Evolutionary conservation across 257 asterid species (phyloP).

Genomic region (Solanum virginianum): DNA sequence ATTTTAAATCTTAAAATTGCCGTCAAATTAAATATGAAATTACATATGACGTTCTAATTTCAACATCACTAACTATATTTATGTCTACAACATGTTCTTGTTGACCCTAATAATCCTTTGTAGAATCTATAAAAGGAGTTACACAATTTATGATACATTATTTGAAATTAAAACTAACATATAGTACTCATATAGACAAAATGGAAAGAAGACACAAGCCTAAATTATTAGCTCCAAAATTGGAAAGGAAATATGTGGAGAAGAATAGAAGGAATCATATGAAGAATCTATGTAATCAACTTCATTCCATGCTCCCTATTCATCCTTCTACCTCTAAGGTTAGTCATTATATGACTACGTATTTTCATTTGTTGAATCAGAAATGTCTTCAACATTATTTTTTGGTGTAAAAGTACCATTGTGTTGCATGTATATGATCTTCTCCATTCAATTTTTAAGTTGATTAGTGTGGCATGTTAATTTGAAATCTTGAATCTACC

Average conservation of each 20-base stretch:
- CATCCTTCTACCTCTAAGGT: neutral
- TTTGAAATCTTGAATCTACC: neutral
- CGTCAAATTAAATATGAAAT: neutral
- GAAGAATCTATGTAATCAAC: conserved; percentile 29
- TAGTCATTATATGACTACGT: neutral
- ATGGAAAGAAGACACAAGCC: neutral
- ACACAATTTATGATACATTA: neutral
- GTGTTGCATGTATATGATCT: neutral
- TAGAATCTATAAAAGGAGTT: neutral
- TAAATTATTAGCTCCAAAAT: conserved; percentile 13
- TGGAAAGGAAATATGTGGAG: conserved; percentile 43
- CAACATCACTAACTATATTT: neutral
- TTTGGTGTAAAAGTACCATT: neutral
- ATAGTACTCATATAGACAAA: neutral
- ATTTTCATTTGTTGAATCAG: neutral
- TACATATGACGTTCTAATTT: neutral
- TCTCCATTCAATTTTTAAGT: too few species aligned
- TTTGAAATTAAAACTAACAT: neutral
- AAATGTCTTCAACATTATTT: neutral
- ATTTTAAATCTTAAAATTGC: neutral
- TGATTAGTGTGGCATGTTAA: too few species aligned
- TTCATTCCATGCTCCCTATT: conserved; percentile 27
- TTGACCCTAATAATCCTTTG: neutral
- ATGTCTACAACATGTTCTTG: neutral
- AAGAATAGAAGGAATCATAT: conserved; percentile 35